Percentiles rank a stretch among this genome's conserved stretches.
phyloP scores from a whole-genome alignment of 306 rosid genomes.

The Pyrus bretschneideri region DNA sequence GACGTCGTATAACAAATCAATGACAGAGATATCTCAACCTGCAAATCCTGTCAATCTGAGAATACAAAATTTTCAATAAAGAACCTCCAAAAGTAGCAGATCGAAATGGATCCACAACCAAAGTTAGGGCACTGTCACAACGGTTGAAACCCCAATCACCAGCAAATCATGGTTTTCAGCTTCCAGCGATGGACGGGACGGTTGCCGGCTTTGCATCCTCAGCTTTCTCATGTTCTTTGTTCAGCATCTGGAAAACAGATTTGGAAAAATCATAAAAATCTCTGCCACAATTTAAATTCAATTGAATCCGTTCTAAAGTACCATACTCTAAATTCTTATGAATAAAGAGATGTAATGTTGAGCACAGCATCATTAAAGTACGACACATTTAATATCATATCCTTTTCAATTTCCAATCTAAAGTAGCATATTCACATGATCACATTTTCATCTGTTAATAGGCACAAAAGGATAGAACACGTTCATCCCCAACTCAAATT shows the following conservation, averaged over 20 bases:
- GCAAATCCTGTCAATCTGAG: neutral
- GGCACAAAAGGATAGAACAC: neutral
- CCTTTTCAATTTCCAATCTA: neutral
- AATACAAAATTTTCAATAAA: conserved; percentile 23
- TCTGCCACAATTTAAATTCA: neutral
- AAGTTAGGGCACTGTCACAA: neutral
- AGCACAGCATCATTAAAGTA: too few relatives aligned
- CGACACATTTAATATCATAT: neutral
- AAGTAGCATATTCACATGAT: neutral
- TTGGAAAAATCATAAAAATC: neutral
- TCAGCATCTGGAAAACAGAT: conserved; percentile 35
- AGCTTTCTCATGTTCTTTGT: conserved; percentile 57
- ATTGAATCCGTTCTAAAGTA: neutral
- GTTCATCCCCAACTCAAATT: neutral
- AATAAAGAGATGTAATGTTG: neutral
- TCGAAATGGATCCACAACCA: neutral
- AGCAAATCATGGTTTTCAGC: conserved; percentile 9
- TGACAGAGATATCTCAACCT: neutral
- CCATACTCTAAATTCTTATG: neutral
- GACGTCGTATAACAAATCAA: neutral
- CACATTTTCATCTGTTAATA: neutral
- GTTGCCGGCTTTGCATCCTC: conserved; percentile 45
- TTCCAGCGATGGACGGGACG: conserved; percentile 20
- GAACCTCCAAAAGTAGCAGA: conserved; percentile 12
- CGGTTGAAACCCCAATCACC: neutral